Evolutionary conservation across 1,139 yeast genomes (phyloP), one percentile per base, ranked within the genome.

Genomic region (Yarrowia galli): DNA sequence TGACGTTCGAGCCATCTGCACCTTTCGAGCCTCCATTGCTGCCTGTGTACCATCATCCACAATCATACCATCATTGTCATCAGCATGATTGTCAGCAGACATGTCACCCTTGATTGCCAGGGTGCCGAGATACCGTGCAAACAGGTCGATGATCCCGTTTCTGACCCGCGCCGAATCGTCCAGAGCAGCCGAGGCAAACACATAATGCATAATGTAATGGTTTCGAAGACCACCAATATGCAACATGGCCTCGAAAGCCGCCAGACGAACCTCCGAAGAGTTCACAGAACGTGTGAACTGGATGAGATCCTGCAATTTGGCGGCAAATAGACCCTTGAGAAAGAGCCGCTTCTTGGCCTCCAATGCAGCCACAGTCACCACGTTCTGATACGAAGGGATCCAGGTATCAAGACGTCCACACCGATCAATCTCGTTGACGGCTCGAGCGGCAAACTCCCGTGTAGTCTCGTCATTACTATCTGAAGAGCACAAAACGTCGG

Each of bases 371-470:
- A 80, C 82, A 0, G 92, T 85, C 13, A 92, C 81, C 54, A 83
- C 75, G 49, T 84, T 79, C 60, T 89, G 89, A 72, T 84, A 87
- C 0, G 97, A 88, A 0, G 97, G 96, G 16, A 89, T 83, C 96
- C 97, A 92, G 65, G 86, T 88, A 74, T 95, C 98, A 78, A 96
- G 82, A 71, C 93, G 87, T 71, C 88, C 87, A 70, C 89, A 84
- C 70, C 98, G 83, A 67, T 88, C 86, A 65, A 96, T 80, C 74
- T 93, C 92, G 20, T 82, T 81, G 20, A 85, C 74, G 0, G 87
- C 85, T 22, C 81, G 82, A 12, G 76, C 73, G 9, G 84, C 74
- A 73, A 83, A 84, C 6, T 70, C 70, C 46, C 72, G 74, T 20
- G 79, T 18, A 15, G 74, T 71, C 2, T 76, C 74, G 61, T 78